Base-by-base conservation (phyloP, 1,284 basidiomycete genomes). In the Exobasidium rhododendri region DNA sequence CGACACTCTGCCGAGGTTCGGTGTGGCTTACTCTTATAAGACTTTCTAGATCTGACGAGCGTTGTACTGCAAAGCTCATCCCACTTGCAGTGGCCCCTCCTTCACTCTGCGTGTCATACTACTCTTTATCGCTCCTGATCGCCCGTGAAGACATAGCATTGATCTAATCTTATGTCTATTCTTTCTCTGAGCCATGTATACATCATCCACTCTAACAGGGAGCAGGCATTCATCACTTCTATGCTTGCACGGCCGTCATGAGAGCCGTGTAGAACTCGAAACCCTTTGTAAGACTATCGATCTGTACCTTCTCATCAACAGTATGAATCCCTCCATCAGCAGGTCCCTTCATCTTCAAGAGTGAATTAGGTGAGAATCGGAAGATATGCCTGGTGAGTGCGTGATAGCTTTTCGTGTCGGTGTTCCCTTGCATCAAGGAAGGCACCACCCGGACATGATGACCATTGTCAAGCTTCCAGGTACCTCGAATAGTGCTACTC, bases 261-360 rank as follows among this genome's bases (percentile, higher is more conserved):
- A 84, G 76, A 67, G 83, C 80, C 70, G 82, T 82, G 75, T 81
- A 84, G 75, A 83, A 84, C 28, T 79, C 67, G 22, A 81, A 81
- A 10, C 81, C 80, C 51, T 79, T 80, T 44, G 83, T 77, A 63
- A 84, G 80, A 0, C 79, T 82, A 29, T 76, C 62, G 28, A 74
- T 77, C 30, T 59, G 56, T 63, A 61, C 67, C 82, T 84, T 81
- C 81, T 88, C 86, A 64, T 87, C 85, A 44, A 87, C 85, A 0
- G 89, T 89, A 76, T 90, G 89, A 29, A 87, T 82, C 3, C 84
- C 84, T 52, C 81, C 81, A 68, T 78, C 81, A 11, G 75, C 72
- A 63, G 62, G 66, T 68, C 62, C 81, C 81, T n/a, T 80, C 77
- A 73, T 81, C 26, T 29, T 69, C 64, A 28, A 61, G 56, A 29